Evolutionary conservation across 2,329 filamentous ascomycete species (phyloP).

Genomic region (Fusarium kyushuense): DNA sequence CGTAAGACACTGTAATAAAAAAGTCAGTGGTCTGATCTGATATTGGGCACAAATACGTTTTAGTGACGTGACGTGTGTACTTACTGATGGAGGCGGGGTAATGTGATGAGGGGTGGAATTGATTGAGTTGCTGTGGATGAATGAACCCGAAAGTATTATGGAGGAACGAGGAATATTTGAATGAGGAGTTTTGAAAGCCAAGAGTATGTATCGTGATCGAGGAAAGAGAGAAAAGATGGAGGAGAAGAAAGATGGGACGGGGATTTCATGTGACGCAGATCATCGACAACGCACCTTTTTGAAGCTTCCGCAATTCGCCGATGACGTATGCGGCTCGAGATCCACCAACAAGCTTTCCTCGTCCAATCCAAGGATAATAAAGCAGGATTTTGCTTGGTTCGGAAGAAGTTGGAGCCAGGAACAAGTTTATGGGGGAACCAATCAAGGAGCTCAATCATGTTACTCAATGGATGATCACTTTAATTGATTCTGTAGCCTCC

Average conservation of each 20-base stretch:
- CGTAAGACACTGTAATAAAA: conserved; percentile 74
- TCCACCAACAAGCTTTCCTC: conserved; percentile 27
- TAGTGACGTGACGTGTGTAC: conserved; percentile 38
- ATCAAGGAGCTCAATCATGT: conserved; percentile 29
- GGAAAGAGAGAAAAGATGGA: conserved; percentile 22
- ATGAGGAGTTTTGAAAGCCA: neutral
- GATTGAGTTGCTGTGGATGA: neutral
- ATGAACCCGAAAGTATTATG: neutral
- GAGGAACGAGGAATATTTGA: neutral
- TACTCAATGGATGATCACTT: conserved; percentile 2
- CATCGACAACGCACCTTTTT: conserved; percentile 21
- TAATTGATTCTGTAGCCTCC: conserved; percentile 8
- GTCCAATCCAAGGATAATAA: conserved; percentile 18
- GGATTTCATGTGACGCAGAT: conserved; percentile 44
- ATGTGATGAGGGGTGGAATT: conserved; percentile 5
- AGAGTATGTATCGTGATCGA: conserved; percentile 26
- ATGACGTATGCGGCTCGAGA: conserved; percentile 49
- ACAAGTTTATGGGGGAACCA: conserved; percentile 21
- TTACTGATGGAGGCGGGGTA: conserved; percentile 31
- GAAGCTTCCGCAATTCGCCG: conserved; percentile 27
- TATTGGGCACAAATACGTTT: conserved; percentile 23
- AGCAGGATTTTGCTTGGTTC: conserved; percentile 42
- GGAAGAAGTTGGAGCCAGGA: conserved; percentile 37
- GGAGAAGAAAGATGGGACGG: conserved; percentile 14
- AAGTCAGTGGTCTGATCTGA: conserved; percentile 35